phyloP scores from a whole-genome alignment of 2,329 filamentous ascomycete genomes.

The Pseudocercospora fuligena region DNA sequence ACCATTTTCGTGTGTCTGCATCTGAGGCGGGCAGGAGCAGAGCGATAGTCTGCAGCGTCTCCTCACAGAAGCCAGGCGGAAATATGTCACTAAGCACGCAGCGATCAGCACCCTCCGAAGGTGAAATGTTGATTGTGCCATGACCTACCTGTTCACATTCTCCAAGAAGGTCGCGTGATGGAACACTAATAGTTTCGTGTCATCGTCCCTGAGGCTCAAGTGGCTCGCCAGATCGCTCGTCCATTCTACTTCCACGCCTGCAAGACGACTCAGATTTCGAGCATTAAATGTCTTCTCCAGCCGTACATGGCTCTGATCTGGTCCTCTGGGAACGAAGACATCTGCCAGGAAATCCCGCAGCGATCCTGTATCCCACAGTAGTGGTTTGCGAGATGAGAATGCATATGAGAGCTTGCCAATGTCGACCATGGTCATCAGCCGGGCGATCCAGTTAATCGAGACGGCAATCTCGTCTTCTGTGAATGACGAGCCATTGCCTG shows the following conservation, averaged over 20 bases:
- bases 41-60: slow-evolving; percentile 46
- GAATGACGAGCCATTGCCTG: neutral
- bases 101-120: neutral
- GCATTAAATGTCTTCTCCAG: slow-evolving; percentile 18
- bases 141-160: slow-evolving; percentile 31
- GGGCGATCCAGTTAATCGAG: slow-evolving; percentile 11
- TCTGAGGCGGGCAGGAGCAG: slow-evolving; percentile 43
- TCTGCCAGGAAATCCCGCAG: slow-evolving; percentile 11
- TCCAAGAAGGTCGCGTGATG: slow-evolving; percentile 48
- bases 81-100: slow-evolving; percentile 34
- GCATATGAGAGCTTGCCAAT: slow-evolving; percentile 10
- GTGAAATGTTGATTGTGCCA: no score
- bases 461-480: neutral
- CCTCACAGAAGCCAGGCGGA: slow-evolving; percentile 41
- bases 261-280: slow-evolving; percentile 32
- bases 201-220: slow-evolving; percentile 44
- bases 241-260: slow-evolving; percentile 44
- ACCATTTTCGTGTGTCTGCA: slow-evolving; percentile 32
- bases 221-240: slow-evolving; percentile 52
- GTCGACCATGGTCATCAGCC: slow-evolving; percentile 13
- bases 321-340: slow-evolving; percentile 1
- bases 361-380: slow-evolving; percentile 15
- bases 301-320: slow-evolving; percentile 6
- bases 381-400: slow-evolving; percentile 13
- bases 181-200: slow-evolving; percentile 45